Evolutionary conservation across 768 basidiomycete genomes (phyloP).

Genomic region (Pleurotus eryngii): DNA sequence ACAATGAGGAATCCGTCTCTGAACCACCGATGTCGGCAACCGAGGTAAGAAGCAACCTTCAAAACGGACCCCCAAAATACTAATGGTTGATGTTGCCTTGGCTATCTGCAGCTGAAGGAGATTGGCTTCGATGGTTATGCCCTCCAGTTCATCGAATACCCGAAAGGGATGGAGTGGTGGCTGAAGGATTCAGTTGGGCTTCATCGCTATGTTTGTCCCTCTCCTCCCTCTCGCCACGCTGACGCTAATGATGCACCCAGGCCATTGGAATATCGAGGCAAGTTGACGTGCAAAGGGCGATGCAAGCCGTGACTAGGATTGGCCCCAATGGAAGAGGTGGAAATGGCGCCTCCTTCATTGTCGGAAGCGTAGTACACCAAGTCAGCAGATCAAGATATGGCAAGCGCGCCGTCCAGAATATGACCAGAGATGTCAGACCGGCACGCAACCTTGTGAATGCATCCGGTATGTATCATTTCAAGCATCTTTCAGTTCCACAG

Average conservation of each 20-base stretch:
- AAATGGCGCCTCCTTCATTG: constrained; percentile 59
- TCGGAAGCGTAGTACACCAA: constrained; percentile 52
- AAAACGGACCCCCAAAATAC: no score
- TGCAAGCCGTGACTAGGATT: constrained; percentile 53
- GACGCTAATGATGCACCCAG: constrained; percentile 30
- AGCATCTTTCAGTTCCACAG: neutral
- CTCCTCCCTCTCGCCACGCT: neutral
- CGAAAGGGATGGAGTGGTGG: constrained; percentile 71
- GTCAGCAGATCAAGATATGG: constrained; percentile 76
- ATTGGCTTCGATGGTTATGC: constrained; percentile 82
- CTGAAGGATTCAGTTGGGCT: constrained; percentile 60
- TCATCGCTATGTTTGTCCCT: constrained; percentile 63
- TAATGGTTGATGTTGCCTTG: no score
- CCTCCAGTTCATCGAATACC: constrained; percentile 75
- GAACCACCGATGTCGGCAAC: constrained; percentile 57
- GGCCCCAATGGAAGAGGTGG: constrained; percentile 39
- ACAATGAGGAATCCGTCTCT: constrained; percentile 28
- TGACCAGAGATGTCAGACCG: constrained; percentile 50
- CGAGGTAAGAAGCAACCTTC: constrained; percentile 41
- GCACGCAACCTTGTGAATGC: constrained; percentile 55
- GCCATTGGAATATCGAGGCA: constrained; percentile 54
- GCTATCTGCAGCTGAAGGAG: constrained; percentile 42
- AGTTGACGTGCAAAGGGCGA: constrained; percentile 54
- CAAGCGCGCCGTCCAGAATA: constrained; percentile 52
- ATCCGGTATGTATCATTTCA: constrained; percentile 38